Conservation (phyloP, 2,329 filamentous ascomycete genomes). For the Phialophora chinensis region DNA sequence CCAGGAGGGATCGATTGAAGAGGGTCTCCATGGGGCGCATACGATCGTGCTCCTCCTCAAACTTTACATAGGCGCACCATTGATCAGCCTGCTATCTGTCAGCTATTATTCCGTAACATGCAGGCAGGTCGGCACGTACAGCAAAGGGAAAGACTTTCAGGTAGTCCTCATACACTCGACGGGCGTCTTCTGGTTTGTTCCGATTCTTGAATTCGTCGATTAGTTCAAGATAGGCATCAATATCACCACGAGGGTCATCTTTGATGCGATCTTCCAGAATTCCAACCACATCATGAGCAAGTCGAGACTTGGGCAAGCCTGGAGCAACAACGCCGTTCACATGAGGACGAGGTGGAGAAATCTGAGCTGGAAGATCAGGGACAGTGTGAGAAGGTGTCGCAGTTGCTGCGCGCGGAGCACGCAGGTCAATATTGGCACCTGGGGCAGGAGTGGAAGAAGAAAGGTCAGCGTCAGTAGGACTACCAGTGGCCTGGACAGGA, state of each 20-base stretch:
- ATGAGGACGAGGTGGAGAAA: constrained; percentile 35
- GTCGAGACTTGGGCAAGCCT: constrained; percentile 56
- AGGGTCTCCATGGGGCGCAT: constrained; percentile 80
- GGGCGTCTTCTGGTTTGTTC: constrained; percentile 80
- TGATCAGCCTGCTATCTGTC: constrained; percentile 74
- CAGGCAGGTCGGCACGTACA: constrained; percentile 64
- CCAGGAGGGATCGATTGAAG: constrained; percentile 78
- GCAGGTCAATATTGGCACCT: constrained; percentile 55
- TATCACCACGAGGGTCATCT: constrained; percentile 89
- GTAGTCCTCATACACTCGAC: constrained; percentile 83
- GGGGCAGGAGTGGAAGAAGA: constrained; percentile 51
- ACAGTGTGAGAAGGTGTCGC: constrained; percentile 52
- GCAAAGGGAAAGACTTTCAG: constrained; percentile 86
- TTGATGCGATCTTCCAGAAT: constrained; percentile 88
- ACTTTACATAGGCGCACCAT: constrained; percentile 86
- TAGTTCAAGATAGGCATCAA: constrained; percentile 87
- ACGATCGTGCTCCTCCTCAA: constrained; percentile 88
- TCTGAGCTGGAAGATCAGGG: constrained; percentile 33
- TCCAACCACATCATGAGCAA: constrained; percentile 75
- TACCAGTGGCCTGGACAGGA: constrained; percentile 57
- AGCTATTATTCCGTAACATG: constrained; percentile 34
- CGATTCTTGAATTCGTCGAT: constrained; percentile 83
- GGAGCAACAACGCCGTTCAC: constrained; percentile 40
- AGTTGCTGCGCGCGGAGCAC: constrained; percentile 47
- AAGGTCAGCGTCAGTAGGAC: constrained; percentile 50